Evolutionary conservation across 2,329 filamentous ascomycete species (phyloP).

Genomic region (Bipolaris zeicola): DNA sequence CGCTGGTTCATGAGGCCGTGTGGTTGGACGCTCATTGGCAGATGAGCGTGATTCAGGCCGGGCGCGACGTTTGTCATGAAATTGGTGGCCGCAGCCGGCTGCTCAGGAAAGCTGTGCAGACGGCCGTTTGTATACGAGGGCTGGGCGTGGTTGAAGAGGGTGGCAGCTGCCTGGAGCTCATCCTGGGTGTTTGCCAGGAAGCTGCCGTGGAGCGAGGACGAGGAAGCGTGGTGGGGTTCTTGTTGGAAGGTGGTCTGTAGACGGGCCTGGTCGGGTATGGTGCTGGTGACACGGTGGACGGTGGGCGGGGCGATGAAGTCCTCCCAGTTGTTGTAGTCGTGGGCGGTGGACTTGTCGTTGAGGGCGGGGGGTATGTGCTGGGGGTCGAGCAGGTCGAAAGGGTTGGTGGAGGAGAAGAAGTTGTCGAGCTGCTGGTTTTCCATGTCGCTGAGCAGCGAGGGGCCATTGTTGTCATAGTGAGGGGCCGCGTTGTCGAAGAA

Average conservation of each 20-base stretch:
- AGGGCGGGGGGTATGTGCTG: constrained; percentile 16
- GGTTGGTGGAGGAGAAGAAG: constrained; percentile 43
- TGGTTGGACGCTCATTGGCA: constrained; percentile 30
- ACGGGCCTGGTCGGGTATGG: constrained; percentile 42
- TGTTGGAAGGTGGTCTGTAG: constrained; percentile 34
- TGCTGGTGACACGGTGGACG: constrained; percentile 43
- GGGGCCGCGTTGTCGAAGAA: constrained; percentile 25
- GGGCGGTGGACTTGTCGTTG: constrained; percentile 31
- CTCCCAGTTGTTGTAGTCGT: constrained; percentile 37
- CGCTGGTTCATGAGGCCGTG: constrained; percentile 39
- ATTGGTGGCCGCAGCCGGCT: constrained; percentile 11
- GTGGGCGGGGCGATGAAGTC: constrained; percentile 38
- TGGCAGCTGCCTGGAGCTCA: constrained; percentile 41
- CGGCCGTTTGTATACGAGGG: constrained; percentile 26
- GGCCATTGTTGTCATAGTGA: constrained; percentile 26
- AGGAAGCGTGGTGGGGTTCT: constrained; percentile 27
- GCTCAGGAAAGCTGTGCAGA: constrained; percentile 30
- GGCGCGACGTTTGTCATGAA: constrained; percentile 11
- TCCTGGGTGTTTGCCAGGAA: constrained; percentile 36
- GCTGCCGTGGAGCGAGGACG: constrained; percentile 13
- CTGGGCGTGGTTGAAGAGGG: constrained; percentile 42
- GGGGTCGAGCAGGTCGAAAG: constrained; percentile 30
- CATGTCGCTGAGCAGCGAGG: constrained; percentile 40
- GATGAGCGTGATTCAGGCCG: constrained; percentile 5
- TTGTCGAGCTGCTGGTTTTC: constrained; percentile 39